Base-by-base conservation (phyloP, 768 basidiomycete species). In the Rhizopogon vulgaris region DNA sequence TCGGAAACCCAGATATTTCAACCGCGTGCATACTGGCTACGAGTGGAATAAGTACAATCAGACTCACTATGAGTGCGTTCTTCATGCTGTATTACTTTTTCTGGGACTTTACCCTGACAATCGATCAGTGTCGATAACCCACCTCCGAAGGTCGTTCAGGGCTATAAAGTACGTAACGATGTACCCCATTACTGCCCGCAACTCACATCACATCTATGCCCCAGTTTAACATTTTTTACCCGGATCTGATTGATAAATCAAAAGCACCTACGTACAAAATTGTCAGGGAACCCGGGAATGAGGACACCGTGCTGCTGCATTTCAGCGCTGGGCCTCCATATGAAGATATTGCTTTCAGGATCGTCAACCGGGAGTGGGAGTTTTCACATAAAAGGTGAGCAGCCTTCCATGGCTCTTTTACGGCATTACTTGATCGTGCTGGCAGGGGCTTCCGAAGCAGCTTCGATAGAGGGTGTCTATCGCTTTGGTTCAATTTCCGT, bases 41-140 rank as follows among this genome's bases (percentile, higher is more conserved):
- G 96, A 99, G 67, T 99, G 96, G 96, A 98, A 95, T 76, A 98
- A 97, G 75, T 99, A 98, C 70, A 98, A 98, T 68, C 95, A 98
- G 68, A 98, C 96, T 3, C 96, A 98, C 72, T 99, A 98, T 69
- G 96, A 97, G 92, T 95, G 73, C 57, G 18, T 51, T 40, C 45
- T 56, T 34, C 32, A 34, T 34, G 11, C 4, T 34, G 12, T 18
- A 41, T 52, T 10, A 17, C 11, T 41, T 45, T 38, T 53, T 6
- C 47, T 47, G 34, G n/a, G n/a, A 28, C 17, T 12, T 41, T 53
- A 51, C 38, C 41, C 38, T 61, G 22, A 49, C 56, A 54, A 68
- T 49, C 45, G 52, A 46, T 9, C 59, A 95, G 94, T 65, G 90
- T 91, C 59, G 96, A 98, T 64, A 99, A 99, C 66, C 96, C 96